Evolutionary conservation across 192 early-diverging fungal genomes (phyloP), one percentile per base, ranked within the genome.

Genomic region (Anaeromyces robustus): DNA sequence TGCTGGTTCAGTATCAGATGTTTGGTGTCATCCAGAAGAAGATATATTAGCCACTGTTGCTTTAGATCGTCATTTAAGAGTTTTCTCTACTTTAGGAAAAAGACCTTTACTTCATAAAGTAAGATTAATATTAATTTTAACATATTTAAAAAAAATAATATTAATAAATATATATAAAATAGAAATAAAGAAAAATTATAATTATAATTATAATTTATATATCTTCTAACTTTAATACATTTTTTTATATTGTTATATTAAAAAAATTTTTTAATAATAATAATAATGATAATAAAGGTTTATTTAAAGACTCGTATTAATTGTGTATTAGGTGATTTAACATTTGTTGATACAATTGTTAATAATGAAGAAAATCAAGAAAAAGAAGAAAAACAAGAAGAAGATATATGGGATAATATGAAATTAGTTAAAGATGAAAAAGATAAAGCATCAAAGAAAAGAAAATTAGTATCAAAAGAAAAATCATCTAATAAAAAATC

Each of bases 61-160:
- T 4, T 79, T 79, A 30, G 80, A 78, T 30, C 30, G 30, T 78
- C 79, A 78, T 52, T 29, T 77, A 81, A 77, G 77, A 89, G 68
- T 78, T 90, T 68, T 34, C 26, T 68, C 52, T 68, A 68, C 52
- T n/a, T 4, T 18, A 11, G 52, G 52, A n/a, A 68, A 68, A 18
- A 68, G 52, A 68, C 52, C 52, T 11, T n/a, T 68, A 68, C 52
- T 85, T 43, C 84, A 91, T 31, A 90, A 94, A 82, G 90, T 89
- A 11, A 96, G 95, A 81, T 80, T 96, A 39, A 96, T 95, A 85
- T 93, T 94, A 83, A 83, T 91, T 29, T 86, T 95, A 30, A 92
- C 88, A 4, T 82, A 84, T 29, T 79, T 95, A 0, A 78, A 91
- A 93, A 37, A 94, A 92, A 83, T 89, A 92, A 81, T 80, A 7